These are phyloP conservation scores for Fusarium sp. DNA, from an alignment of 2,329 filamentous ascomycete genomes.

Conservation along the genomic window DNA sequence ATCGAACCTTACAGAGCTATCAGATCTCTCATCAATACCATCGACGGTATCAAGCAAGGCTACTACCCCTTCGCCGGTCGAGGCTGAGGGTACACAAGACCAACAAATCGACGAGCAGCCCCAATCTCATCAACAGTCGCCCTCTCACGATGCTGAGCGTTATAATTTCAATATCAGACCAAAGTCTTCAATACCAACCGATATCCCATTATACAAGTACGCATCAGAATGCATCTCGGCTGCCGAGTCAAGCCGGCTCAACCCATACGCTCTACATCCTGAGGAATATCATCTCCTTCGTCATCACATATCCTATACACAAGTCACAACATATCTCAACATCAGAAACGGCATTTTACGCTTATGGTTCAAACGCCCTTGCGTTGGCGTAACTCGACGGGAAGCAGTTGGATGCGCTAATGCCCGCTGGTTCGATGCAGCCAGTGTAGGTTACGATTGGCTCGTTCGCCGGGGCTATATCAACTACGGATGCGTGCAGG, in stretches of 20 bases:
- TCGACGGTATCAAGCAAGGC: constrained; percentile 74
- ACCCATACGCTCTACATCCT: constrained; percentile 88
- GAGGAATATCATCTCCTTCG: constrained; percentile 87
- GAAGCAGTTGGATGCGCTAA: constrained; percentile 95
- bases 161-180: constrained; percentile 74
- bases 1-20: constrained; percentile 67
- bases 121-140: constrained; percentile 40
- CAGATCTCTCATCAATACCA: constrained; percentile 69
- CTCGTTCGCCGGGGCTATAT: constrained; percentile 92
- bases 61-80: constrained; percentile 74
- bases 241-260: constrained; percentile 89
- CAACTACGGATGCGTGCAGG: constrained; percentile 92
- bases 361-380: constrained; percentile 89
- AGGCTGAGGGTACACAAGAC: constrained; percentile 54
- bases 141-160: constrained; percentile 54
- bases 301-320: constrained; percentile 85
- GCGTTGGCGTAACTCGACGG: constrained; percentile 83
- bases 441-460: constrained; percentile 93
- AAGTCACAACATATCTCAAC: constrained; percentile 96
- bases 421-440: constrained; percentile 88
- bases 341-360: constrained; percentile 95
- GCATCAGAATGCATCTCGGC: constrained; percentile 92
- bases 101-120: constrained; percentile 41
- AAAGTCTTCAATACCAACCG: constrained; percentile 86
- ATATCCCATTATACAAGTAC: constrained; percentile 82